Percentiles rank a stretch among this genome's conserved stretches.
phyloP scores from a whole-genome alignment of 371 early-diverging fungal genomes.

The Mortierella sp. region DNA sequence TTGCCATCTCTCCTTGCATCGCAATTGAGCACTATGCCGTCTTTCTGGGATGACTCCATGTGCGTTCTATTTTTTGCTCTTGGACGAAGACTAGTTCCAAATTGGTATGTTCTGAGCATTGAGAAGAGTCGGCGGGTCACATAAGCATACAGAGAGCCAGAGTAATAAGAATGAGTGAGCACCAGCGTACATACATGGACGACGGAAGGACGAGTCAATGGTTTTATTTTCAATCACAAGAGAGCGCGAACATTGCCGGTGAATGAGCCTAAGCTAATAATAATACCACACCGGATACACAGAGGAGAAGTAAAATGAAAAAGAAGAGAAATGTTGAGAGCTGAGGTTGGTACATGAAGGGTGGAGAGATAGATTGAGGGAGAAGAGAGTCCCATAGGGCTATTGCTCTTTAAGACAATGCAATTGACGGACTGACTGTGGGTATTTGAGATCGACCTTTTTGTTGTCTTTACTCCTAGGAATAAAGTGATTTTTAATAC shows the following conservation, averaged over 20 bases:
- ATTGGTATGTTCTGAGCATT: background rate
- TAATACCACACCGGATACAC: background rate
- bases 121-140: background rate
- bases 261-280: constrained; percentile 18
- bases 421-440: background rate
- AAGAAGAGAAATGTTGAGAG: background rate
- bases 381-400: background rate
- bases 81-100: background rate
- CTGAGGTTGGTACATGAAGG: background rate
- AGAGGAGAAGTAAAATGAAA: background rate
- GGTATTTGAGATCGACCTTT: background rate
- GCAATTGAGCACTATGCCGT: background rate
- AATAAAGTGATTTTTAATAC: background rate
- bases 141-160: constrained; percentile 25
- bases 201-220: background rate
- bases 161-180: background rate
- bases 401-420: too few relatives aligned
- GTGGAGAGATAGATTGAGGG: background rate
- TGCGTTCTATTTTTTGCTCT: constrained; percentile 5
- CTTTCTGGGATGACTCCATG: background rate
- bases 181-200: too few relatives aligned
- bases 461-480: background rate
- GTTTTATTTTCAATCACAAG: background rate
- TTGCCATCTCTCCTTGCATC: background rate
- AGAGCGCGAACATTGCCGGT: background rate